Evolutionary conservation across 2,329 filamentous ascomycete genomes (phyloP).

Genomic region (Coniella lustricola): DNA sequence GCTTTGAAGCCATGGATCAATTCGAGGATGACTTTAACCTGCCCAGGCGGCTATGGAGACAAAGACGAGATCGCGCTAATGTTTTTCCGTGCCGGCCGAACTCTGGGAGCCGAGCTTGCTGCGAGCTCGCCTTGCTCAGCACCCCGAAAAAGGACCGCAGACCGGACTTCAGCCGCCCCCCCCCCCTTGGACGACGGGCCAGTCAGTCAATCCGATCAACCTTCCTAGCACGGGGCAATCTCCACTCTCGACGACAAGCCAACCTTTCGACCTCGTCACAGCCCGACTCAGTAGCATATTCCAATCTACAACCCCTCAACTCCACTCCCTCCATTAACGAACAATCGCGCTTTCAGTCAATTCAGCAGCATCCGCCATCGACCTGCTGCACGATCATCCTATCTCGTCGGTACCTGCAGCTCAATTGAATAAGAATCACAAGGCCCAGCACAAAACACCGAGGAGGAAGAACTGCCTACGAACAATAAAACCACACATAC

Average conservation of each 20-base stretch:
- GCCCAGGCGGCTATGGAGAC: no score
- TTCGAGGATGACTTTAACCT: no score
- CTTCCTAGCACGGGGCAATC: conserved; percentile 5
- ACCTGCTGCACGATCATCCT: neutral
- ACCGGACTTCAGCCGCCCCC: conserved; percentile 12
- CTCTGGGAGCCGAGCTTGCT: neutral
- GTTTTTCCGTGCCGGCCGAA: conserved; percentile 12
- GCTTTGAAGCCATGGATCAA: no score
- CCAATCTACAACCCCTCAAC: neutral
- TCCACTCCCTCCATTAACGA: neutral
- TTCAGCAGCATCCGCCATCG: neutral
- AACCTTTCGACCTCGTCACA: neutral
- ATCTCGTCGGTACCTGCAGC: no score
- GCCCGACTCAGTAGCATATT: neutral
- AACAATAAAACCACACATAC: neutral
- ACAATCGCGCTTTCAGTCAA: neutral
- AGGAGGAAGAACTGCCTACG: neutral
- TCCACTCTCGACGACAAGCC: conserved; percentile 14
- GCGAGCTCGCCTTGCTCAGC: neutral
- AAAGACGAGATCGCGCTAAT: neutral
- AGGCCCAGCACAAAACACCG: neutral
- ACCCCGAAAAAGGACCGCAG: conserved; percentile 9
- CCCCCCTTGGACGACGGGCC: conserved; percentile 1
- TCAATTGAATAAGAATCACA: neutral
- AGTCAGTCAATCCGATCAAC: conserved; percentile 3